Evolutionary conservation across 2,329 filamentous ascomycete species (phyloP), one percentile per base, ranked within the genome.

Genomic region (Trichoderma semiorbis): DNA sequence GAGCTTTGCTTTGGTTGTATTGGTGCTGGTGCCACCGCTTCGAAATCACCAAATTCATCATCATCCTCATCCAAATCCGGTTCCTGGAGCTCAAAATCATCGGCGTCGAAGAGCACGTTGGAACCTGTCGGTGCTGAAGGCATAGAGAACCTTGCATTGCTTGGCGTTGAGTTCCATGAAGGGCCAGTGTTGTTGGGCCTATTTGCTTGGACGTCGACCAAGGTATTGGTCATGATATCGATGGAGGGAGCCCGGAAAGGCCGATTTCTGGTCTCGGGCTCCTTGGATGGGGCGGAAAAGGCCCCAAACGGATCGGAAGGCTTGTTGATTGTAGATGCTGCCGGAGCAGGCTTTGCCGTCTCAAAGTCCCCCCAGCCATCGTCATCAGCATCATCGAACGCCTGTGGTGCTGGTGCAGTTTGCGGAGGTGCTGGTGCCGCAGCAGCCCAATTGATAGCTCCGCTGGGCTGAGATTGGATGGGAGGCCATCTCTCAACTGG

Each of bases 291-390:
- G 24, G 57, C 28, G 14, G 65, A 21, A 39, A 72, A 34, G 2
- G 36, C 28, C 6, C 50, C 60, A 36, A 69, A 65, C 2, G 71
- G 34, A 10, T 39, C 58, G 24, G 61, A 65, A 30, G 71, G 10
- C 28, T 53, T 50, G 18, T 5, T 69, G 18, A 69, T 69, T 64
- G 57, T 55, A 8, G 76, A 70, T 11, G 73, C 70, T 8, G 32
- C 18, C 28, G 18, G 28, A 5, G 76, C 71, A 1, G 81, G 78
- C 47, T 85, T 80, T 18, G 88, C 88, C 58, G 86, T 84, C 78
- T 92, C 90, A 76, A 92, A 92, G 70, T 92, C 90, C 0, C 90
- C 90, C 87, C 90, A 92, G 32, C 85, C 88, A 76, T 91, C 87
- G 3, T 87, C 87, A 7, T 83, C 81, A 26, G 73, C 77, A 43